phyloP scores from a whole-genome alignment of 2,329 filamentous ascomycete species.

The Aureobasidium lini region DNA sequence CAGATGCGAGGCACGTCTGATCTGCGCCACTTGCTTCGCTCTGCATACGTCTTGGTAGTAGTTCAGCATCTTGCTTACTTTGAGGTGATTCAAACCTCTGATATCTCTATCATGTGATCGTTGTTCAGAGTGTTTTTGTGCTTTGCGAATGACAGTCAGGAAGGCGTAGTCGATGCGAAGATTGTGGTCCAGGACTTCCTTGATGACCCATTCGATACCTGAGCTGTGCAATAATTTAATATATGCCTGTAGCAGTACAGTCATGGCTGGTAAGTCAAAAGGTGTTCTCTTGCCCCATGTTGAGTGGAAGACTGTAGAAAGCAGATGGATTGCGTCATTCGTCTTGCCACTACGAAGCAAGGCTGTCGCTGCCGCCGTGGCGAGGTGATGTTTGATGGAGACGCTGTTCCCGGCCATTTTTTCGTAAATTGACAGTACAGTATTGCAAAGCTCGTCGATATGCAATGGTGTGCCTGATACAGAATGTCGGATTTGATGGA shows the following conservation, averaged over 20 bases:
- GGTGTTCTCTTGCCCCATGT: constrained; percentile 18
- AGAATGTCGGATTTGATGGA: constrained; percentile 19
- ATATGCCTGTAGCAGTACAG: constrained; percentile 27
- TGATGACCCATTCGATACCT: constrained; percentile 25
- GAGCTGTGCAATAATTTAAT: constrained; percentile 3
- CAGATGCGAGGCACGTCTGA: neutral
- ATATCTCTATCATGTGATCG: neutral
- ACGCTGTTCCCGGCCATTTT: constrained; percentile 23
- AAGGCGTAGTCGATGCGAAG: constrained; percentile 25
- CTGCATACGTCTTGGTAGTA: neutral
- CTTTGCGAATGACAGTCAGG: constrained; percentile 8
- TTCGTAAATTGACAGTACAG: constrained; percentile 25
- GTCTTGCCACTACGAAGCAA: constrained; percentile 23
- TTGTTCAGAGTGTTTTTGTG: neutral
- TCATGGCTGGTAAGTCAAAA: constrained; percentile 26
- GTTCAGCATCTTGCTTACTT: neutral
- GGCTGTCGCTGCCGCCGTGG: constrained; percentile 23
- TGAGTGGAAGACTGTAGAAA: constrained; percentile 23
- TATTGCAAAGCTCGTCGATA: constrained; percentile 16
- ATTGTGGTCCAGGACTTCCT: constrained; percentile 21
- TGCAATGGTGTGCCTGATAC: constrained; percentile 15
- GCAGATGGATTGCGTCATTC: constrained; percentile 22
- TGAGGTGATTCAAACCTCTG: neutral
- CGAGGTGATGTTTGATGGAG: constrained; percentile 23
- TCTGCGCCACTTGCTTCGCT: neutral